A percentile compares a stretch with the other conserved stretches of the same genome.
These are phyloP conservation scores for Bolboschoenus planiculmis DNA, from an alignment of 176 grass and related monocot genomes.

Conservation along the genomic window DNA sequence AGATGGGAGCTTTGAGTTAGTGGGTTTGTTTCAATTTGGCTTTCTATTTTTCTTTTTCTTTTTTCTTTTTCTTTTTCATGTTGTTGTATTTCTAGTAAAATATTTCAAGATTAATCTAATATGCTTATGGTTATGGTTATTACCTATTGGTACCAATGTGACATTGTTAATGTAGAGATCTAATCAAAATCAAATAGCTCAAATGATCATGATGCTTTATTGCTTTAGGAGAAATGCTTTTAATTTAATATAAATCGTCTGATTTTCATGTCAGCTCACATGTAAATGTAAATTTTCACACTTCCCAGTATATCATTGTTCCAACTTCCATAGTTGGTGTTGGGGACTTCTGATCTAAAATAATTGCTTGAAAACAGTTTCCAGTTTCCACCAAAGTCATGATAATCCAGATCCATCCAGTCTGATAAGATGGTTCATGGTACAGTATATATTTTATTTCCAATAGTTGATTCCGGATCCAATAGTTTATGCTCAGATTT, in stretches of 20 bases:
- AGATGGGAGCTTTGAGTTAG: conserved; percentile 9
- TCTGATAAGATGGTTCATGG: neutral
- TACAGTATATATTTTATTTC: neutral
- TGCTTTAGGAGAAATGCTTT: neutral
- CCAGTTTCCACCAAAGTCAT: neutral
- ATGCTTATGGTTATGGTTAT: neutral
- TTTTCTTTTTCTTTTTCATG: conserved; percentile 1
- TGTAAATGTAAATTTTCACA: neutral
- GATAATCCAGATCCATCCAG: neutral
- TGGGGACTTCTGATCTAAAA: neutral
- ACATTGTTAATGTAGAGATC: neutral
- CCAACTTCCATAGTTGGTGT: neutral
- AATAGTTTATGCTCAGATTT: neutral
- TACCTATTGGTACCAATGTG: neutral
- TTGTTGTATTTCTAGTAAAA: conserved; percentile 18
- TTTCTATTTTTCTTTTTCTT: neutral
- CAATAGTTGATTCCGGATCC: neutral
- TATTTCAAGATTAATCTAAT: conserved; percentile 2
- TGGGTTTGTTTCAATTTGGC: neutral
- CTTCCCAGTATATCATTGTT: no score
- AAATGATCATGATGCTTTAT: neutral
- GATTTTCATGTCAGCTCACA: neutral
- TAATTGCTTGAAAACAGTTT: neutral
- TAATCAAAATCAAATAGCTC: neutral
- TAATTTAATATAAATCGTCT: neutral